These are phyloP conservation scores for Coemansia sp. DNA, from an alignment of 192 early-diverging fungal genomes.

Conservation along the genomic window DNA sequence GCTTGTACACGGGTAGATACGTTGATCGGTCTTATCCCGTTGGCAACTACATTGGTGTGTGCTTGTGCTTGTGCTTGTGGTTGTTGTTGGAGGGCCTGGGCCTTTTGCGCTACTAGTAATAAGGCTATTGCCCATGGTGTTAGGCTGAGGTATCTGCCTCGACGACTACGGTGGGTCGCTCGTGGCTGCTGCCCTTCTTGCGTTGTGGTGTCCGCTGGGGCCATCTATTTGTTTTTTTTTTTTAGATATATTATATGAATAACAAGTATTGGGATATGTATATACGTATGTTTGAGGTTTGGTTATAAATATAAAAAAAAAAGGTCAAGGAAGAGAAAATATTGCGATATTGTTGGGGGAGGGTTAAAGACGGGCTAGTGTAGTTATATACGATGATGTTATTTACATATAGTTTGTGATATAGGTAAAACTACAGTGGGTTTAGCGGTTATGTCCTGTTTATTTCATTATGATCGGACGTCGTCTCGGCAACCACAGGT, in stretches of 20 bases:
- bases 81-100: neutral
- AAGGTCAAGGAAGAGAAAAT: neutral
- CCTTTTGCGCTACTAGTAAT: neutral
- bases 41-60: neutral
- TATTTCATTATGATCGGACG: too few species aligned
- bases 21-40: too few species aligned
- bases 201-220: neutral
- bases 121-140: conserved; percentile 21
- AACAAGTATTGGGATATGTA: neutral
- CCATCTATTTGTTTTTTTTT: neutral
- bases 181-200: neutral
- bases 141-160: conserved; percentile 6
- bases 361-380: too few species aligned
- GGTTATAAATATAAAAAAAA: neutral
- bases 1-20: neutral
- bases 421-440: too few species aligned
- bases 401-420: too few species aligned
- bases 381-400: too few species aligned
- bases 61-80: neutral
- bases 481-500: too few species aligned
- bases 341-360: too few species aligned
- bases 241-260: neutral
- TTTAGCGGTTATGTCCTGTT: too few species aligned
- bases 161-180: neutral
- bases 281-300: neutral